Evolutionary conservation across 2,329 filamentous ascomycete genomes (phyloP).

Genomic region (Aspergillus bombycis): DNA sequence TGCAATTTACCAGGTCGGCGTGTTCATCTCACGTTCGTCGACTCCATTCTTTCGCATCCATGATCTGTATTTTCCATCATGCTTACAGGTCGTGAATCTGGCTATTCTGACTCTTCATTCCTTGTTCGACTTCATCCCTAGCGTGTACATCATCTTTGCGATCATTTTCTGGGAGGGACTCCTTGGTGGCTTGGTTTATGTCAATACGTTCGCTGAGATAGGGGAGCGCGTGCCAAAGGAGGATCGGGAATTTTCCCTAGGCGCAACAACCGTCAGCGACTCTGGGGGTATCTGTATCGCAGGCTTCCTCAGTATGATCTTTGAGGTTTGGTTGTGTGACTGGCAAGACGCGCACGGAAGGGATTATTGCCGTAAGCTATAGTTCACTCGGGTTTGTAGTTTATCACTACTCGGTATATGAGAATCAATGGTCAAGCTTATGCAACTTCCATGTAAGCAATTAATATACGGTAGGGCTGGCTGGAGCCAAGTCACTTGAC

Average conservation of each 20-base stretch:
- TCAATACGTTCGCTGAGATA: slow-evolving; percentile 94
- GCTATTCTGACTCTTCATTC: slow-evolving; percentile 74
- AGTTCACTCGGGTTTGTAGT: slow-evolving; percentile 8
- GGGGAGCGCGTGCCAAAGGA: slow-evolving; percentile 75
- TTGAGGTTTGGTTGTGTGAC: slow-evolving; percentile 80
- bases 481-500: not conserved
- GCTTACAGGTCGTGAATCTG: slow-evolving; percentile 82
- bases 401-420: not conserved
- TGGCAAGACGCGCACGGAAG: slow-evolving; percentile 84
- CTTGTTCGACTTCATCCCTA: slow-evolving; percentile 78
- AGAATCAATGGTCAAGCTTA: not conserved
- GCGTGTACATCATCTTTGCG: slow-evolving; percentile 80
- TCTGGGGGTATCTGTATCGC: slow-evolving; percentile 88
- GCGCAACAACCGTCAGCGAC: slow-evolving; percentile 89
- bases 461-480: not conserved
- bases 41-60: slow-evolving; percentile 84
- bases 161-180: slow-evolving; percentile 94
- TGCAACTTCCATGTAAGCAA: not conserved
- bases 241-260: slow-evolving; percentile 88
- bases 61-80: slow-evolving; percentile 76
- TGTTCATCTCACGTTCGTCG: slow-evolving; percentile 91
- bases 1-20: slow-evolving; percentile 91
- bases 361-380: slow-evolving; percentile 66
- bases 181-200: slow-evolving; percentile 88
- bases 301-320: slow-evolving; percentile 76